A percentile compares a stretch with the other conserved stretches of the same genome.
Conservation (phyloP, 768 basidiomycete genomes). For the Tubosaeta brunneosetosa region DNA sequence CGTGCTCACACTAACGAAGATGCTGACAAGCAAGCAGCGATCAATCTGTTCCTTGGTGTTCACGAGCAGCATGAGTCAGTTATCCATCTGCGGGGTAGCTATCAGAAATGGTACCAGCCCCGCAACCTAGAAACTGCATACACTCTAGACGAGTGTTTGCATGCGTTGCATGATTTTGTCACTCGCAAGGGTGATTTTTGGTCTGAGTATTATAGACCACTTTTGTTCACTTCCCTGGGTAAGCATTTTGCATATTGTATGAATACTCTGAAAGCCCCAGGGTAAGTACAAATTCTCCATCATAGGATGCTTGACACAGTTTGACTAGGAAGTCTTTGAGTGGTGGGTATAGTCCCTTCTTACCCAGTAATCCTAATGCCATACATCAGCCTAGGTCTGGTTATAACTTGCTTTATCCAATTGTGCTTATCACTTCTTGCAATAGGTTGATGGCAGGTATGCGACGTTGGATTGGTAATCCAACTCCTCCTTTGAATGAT, state of each 20-base stretch:
- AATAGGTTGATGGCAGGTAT: conserved; percentile 73
- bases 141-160: conserved; percentile 57
- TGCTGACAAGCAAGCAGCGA: conserved; percentile 95
- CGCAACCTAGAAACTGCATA: conserved; percentile 67
- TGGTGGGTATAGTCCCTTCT: conserved; percentile 73
- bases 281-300: conserved; percentile 41
- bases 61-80: conserved; percentile 51
- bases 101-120: conserved; percentile 82
- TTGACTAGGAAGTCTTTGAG: conserved; percentile 58
- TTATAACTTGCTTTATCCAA: conserved; percentile 17
- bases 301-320: background rate
- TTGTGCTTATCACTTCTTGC: background rate
- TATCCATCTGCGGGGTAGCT: conserved; percentile 57
- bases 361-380: conserved; percentile 45
- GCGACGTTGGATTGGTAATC: conserved; percentile 68
- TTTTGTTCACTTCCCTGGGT: conserved; percentile 76
- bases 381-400: conserved; percentile 37
- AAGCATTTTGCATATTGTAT: conserved; percentile 93
- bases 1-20: conserved; percentile 43
- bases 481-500: conserved; percentile 40
- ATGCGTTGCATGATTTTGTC: conserved; percentile 57
- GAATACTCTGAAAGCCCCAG: conserved; percentile 81
- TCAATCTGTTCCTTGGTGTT: conserved; percentile 93
- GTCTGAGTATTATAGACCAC: conserved; percentile 85
- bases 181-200: conserved; percentile 68